Evolutionary conservation across 2,329 filamentous ascomycete genomes (phyloP).

Genomic region (Xylariaceae sp.): DNA sequence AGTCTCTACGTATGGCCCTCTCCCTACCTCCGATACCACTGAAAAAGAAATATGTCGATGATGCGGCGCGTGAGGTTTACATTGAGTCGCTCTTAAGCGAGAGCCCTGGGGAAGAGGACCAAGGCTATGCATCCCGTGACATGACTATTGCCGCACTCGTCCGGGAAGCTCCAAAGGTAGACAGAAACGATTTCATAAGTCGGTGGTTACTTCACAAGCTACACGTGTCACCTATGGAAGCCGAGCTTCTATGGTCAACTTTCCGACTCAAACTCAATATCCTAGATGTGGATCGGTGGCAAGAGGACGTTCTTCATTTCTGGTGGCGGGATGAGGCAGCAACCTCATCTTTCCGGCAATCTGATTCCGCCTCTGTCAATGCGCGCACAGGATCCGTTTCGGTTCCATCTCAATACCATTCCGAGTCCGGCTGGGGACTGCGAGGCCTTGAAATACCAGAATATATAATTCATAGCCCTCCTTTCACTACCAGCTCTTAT

Average conservation of each 20-base stretch:
- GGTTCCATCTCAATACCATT: too few species aligned
- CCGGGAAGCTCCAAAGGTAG: constrained; percentile 21
- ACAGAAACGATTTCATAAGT: constrained; percentile 43
- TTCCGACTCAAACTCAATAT: constrained; percentile 29
- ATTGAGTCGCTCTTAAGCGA: constrained; percentile 40
- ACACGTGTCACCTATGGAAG: constrained; percentile 41
- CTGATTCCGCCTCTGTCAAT: neutral
- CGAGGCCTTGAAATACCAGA: too few species aligned
- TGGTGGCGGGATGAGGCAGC: constrained; percentile 34
- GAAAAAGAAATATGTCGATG: constrained; percentile 31
- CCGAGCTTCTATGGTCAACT: constrained; percentile 36
- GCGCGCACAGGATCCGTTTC: too few species aligned
- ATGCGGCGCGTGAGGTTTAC: constrained; percentile 44
- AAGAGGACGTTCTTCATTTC: constrained; percentile 35
- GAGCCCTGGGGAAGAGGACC: neutral
- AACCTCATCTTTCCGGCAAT: neutral
- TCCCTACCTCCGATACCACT: constrained; percentile 31
- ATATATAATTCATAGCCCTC: too few species aligned
- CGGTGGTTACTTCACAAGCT: constrained; percentile 51
- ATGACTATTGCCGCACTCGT: constrained; percentile 40
- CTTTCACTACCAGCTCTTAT: too few species aligned
- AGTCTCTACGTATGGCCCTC: constrained; percentile 36
- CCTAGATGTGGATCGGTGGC: constrained; percentile 34
- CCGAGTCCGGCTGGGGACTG: too few species aligned
- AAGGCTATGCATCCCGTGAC: constrained; percentile 37